Percentiles rank a stretch among this genome's conserved stretches.
phyloP scores from a whole-genome alignment of 228 moss, liverwort and hornwort genomes.

The Sphagnum fallax region DNA sequence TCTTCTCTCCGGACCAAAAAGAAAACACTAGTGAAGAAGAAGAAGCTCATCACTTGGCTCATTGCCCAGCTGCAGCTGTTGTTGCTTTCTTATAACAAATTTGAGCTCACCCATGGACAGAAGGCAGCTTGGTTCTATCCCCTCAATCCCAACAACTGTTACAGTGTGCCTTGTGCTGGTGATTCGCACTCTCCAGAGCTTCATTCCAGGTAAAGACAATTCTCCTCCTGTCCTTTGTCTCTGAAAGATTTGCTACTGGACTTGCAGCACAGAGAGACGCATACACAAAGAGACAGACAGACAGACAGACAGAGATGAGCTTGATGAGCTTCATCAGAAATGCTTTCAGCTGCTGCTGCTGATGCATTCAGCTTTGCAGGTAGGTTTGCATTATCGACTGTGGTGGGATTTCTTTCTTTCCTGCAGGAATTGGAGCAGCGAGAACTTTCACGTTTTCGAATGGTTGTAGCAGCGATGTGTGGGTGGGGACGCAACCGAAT shows the following conservation, averaged over 20 bases:
- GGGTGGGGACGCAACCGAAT: slow-evolving; percentile 6
- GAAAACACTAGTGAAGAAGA: no score
- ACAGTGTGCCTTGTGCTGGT: neutral
- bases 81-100: no score
- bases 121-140: no score
- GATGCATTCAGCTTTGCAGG: neutral
- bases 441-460: slow-evolving; percentile 3
- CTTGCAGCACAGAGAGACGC: neutral
- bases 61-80: no score
- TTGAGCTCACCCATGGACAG: no score
- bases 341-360: no score
- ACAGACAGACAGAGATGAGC: no score
- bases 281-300: neutral
- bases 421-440: neutral
- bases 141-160: no score
- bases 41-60: no score
- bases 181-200: neutral
- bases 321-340: no score
- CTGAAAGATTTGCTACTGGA: neutral
- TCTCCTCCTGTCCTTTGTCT: neutral
- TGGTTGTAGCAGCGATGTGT: slow-evolving; percentile 1
- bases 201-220: neutral
- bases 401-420: slow-evolving; percentile 1
- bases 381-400: neutral
- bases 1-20: no score